Base-by-base conservation (phyloP, 805 yeast species). In the Helenozyma rhizophorensis region DNA sequence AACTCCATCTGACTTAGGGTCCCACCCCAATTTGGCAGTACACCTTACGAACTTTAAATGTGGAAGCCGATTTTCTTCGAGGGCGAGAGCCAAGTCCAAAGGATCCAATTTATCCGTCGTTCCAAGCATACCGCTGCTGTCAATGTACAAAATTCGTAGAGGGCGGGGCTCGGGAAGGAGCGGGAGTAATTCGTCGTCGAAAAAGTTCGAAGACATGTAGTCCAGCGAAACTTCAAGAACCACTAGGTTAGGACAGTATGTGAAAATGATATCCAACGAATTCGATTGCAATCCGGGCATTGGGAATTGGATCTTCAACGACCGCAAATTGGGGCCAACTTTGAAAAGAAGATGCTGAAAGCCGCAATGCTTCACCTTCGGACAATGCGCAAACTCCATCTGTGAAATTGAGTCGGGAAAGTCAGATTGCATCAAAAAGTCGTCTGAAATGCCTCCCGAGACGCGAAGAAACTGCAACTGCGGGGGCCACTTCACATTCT, bases 381-480 rank as follows among this genome's bases (percentile, higher is more conserved):
- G 97, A 60, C 97, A 90, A 55, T 86, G 95, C 0, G 95, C 82
- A 50, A 90, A 71, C 43, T 86, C 89, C 30, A 90, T 60, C 14
- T 75, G 73, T 3, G 75, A 76, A 25, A 90, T 78, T 1, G 89
- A 74, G 2, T 51, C 27, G 0, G 97, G 97, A 51, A 93, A 80
- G n/a, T 60, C 53, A 1, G 93, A 78, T 21, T 72, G 72, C 25
- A 70, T 61, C 10, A 93, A 65, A 55, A 90, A 90, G 28, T 78
- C 83, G 49, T 88, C 83, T 2, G 95, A 76, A 3, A 90, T 78
- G 3, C 97, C 96, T 2, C 98, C 98, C 27, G 95, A 80, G 2
- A 90, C 64, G 32, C 90, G 77, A 26, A 90, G 61, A 48, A 76
- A 78, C 53, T 80, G 69, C 29, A 90, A 59, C 35, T 74, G 76